These are phyloP conservation scores for Hibiscus tridactylites DNA, from an alignment of 345 rosid species.

Conservation along the genomic window DNA sequence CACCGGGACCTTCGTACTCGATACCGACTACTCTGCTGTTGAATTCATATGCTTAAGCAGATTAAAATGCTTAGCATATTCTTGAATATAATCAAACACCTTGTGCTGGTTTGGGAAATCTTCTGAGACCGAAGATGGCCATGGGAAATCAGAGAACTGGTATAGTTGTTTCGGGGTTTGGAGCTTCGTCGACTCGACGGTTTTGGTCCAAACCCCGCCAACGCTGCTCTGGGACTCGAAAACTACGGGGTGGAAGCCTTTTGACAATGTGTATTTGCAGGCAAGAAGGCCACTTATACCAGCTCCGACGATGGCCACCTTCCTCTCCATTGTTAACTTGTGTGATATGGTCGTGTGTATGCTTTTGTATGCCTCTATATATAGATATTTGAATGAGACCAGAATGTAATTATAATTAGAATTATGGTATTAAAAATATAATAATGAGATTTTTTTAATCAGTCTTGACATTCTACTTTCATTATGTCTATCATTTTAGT, in stretches of 20 bases:
- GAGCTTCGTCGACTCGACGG: not conserved
- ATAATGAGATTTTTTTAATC: too few relatives aligned
- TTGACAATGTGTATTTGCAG: slow-evolving; percentile 15
- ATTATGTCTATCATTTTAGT: too few relatives aligned
- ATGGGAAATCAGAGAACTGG: slow-evolving; percentile 1
- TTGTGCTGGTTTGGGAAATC: slow-evolving; percentile 15
- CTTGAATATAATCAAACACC: slow-evolving; percentile 20
- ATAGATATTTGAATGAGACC: not conserved
- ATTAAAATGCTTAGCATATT: slow-evolving; percentile 21
- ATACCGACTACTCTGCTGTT: slow-evolving; percentile 17
- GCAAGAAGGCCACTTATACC: slow-evolving; percentile 23
- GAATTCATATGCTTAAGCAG: slow-evolving; percentile 23
- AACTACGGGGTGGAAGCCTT: slow-evolving; percentile 15
- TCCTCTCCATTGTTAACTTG: not conserved
- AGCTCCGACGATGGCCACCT: slow-evolving; percentile 13
- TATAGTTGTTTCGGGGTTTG: not conserved
- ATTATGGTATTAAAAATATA: too few relatives aligned
- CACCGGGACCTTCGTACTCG: not conserved
- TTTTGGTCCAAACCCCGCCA: slow-evolving; percentile 1
- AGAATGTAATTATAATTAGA: not conserved
- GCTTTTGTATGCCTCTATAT: not conserved
- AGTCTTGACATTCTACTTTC: too few relatives aligned
- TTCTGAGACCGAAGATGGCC: not conserved
- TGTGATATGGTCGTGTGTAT: not conserved
- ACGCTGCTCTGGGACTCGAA: slow-evolving; percentile 9